Evolutionary conservation across 495 filamentous ascomycete genomes (phyloP), one percentile per base, ranked within the genome.

Genomic region (Lichenothelia convexa): DNA sequence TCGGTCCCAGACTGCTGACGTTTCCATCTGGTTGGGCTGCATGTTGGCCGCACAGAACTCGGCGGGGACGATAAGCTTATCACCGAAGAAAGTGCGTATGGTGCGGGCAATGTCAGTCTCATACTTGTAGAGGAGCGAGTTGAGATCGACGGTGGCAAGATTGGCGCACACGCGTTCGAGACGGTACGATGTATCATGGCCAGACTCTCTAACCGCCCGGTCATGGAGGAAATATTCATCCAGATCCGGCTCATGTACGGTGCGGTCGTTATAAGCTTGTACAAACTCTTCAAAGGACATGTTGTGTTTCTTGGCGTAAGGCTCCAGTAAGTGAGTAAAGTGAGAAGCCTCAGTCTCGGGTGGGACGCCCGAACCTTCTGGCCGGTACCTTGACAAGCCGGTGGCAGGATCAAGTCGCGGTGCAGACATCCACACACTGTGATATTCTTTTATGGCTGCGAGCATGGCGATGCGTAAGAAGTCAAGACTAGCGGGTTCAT

Each of bases 221-320:
- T 97, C 91, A 50, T 97, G 89, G 46, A 91, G 59, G 61, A 93
- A 95, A 52, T 93, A 97, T 18, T 83, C 73, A 50, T 97, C 89
- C 7, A 97, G 65, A 26, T 85, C 78, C 2, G 86, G 85, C 59
- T 95, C 89, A 32, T 63, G 51, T 23, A 97, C 70, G n/a, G 62
- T 46, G 5, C 75, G 68, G 40, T 71, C 42, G 47, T 95, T 95
- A 57, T 97, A 97, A 3, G 78, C 84, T 21, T 65, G 43, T 13
- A 92, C 81, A 51, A 97, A 89, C 36, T 89, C 71, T 3, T 76
- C 49, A 44, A 94, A 83, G 0, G 59, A 61, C 70, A 93, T 73
- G 9, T 68, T 67, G 54, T 94, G 64, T 58, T 92, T 94, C 47
- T 81, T 57, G 1, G 80, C 78, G 53, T 87, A 94, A 0, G 89